Conservation (phyloP, 495 filamentous ascomycete genomes). For the Trichoderma erinaceum region DNA sequence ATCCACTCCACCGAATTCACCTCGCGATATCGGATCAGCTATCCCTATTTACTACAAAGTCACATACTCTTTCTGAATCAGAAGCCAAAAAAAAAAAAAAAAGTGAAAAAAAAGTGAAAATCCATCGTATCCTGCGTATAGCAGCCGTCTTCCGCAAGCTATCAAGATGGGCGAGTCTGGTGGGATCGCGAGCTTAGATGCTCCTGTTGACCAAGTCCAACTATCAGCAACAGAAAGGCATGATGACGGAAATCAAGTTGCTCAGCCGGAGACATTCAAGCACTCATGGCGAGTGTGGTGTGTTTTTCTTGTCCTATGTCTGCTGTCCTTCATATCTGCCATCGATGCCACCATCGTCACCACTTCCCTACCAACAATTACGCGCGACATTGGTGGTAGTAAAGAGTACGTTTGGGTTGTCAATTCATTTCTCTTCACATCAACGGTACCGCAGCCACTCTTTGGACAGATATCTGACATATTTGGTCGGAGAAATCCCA, state of each 20-base stretch:
- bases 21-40: neutral
- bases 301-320: neutral
- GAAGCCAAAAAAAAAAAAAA: neutral
- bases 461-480: neutral
- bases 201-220: neutral
- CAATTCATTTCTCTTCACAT: neutral
- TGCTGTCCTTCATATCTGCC: neutral
- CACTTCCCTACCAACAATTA: neutral
- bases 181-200: neutral
- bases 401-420: neutral
- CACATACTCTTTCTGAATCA: neutral
- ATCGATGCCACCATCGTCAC: neutral
- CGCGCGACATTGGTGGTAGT: neutral
- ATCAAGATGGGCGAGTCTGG: neutral
- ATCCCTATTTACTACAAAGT: neutral
- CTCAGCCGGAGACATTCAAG: neutral
- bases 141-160: neutral
- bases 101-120: neutral
- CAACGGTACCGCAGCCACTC: neutral
- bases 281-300: neutral
- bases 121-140: neutral
- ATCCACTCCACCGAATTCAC: too few species aligned
- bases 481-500: neutral
- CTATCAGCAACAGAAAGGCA: neutral
- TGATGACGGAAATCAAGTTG: neutral